phyloP scores from a whole-genome alignment of 2,329 filamentous ascomycete genomes.

The Penicillium corylophilum region DNA sequence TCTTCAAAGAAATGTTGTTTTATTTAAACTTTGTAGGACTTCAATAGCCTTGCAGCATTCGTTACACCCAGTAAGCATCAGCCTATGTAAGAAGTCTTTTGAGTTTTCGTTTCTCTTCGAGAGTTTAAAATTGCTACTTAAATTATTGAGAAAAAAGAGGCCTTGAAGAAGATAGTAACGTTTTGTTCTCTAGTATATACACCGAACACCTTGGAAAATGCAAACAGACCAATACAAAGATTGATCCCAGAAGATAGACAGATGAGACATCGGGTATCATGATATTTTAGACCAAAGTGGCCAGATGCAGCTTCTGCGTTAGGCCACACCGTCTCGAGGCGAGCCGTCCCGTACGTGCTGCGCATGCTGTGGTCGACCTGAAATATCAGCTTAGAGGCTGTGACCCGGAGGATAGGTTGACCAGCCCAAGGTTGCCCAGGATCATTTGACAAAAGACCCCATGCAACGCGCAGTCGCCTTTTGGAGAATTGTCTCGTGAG shows the following conservation, averaged over 20 bases:
- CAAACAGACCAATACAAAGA: constrained; percentile 2
- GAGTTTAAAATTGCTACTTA: no score
- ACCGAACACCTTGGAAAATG: constrained; percentile 5
- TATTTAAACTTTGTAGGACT: no score
- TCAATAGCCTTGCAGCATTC: no score
- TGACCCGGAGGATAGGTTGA: background rate
- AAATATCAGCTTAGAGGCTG: background rate
- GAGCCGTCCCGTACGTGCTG: background rate
- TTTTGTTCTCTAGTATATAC: constrained; percentile 3
- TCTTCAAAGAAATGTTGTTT: no score
- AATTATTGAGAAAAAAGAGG: background rate
- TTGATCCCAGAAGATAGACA: constrained; percentile 1
- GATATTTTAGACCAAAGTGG: background rate
- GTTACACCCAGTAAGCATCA: no score
- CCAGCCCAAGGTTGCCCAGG: background rate
- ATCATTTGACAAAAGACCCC: background rate
- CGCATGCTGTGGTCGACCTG: background rate
- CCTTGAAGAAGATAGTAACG: background rate
- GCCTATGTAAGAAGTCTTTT: no score
- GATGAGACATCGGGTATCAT: constrained; percentile 5
- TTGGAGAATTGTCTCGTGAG: background rate
- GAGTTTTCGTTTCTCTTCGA: no score
- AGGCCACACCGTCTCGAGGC: background rate
- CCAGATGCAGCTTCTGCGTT: background rate
- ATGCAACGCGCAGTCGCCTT: background rate